Base-by-base conservation (phyloP, 2,329 filamentous ascomycete species). In the Keithomyces neogunnii region DNA sequence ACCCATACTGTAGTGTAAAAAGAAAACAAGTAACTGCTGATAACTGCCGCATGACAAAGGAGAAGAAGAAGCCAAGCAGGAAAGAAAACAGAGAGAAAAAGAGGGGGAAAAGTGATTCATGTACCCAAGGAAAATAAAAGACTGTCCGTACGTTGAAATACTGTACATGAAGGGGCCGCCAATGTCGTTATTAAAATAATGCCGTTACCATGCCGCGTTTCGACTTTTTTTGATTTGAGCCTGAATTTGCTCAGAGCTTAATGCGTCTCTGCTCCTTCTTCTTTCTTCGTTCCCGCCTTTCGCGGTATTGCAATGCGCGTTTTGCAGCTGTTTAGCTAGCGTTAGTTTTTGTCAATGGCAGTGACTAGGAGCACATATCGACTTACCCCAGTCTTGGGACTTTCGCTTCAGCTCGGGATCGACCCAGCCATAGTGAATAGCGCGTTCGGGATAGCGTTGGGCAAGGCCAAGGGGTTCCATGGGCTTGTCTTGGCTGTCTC, bases 391-490 rank as follows among this genome's bases (percentile, higher is more conserved):
- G 50, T 69, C 62, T 50, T 63, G 62, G 6, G 70, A 67, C 38
- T 66, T 63, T 44, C 58, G 53, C 57, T 72, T 72, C 47, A 70
- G 56, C 45, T 70, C 66, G 2, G 60, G 49, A 6, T 69, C 63
- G 11, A 76, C 70, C 74, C 74, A 77, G 4, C 60, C 48, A 57
- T 76, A 77, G 36, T 66, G 61, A 38, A 76, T 62, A 5, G 73
- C 73, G 29, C 72, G 66, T 51, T 76, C 73, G 2, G 74, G 74
- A 51, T 72, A 76, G n/a, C 75, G 65, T 49, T 70, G 68, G 1
- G 64, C 67, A 9, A 71, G 60, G 1, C 68, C 68, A 29, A 70
- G 58, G 1, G 66, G 66, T 51, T 69, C 65, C 59, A 62, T 62
- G 19, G 66, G 65, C 52, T 65, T 67, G 54, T 65, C 65, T 45